Base-by-base conservation (phyloP, 169 alveolate species). In the Plasmodium gonderi region DNA sequence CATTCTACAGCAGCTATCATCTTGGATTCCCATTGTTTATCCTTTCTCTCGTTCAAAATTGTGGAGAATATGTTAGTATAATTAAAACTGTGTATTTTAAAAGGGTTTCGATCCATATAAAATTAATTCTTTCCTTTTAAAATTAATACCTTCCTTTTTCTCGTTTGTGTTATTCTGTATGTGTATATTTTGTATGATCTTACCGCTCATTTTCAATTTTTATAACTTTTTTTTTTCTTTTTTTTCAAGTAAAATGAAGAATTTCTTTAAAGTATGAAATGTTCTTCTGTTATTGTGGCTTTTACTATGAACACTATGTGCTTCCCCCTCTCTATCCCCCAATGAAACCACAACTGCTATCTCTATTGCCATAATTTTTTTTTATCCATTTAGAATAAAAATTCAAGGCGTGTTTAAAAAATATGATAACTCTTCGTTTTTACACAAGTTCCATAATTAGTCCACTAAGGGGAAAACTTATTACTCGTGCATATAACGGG, bases 61-160 rank as follows among this genome's bases (percentile, higher is more conserved):
- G 26, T 29, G 33, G 72, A 36, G 8, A 7, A 60, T 23, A 14
- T 2, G 0, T 12, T 23, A 11, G 72, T 36, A 23, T 60, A 60
- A 60, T 60, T 60, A 23, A 20, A 60, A n/a, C 72, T n/a, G 72
- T 60, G 72, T 60, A n/a, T 60, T 60, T 60, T 60, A 60, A 60
- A 60, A 20, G 40, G 38, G 26, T 60, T 60, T 23, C 40, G 72
- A 60, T 60, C 4, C 72, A 45, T 17, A 29, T 20, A 3, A 75
- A 75, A 38, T 75, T 75, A 38, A 38, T 75, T 75, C 29, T 75
- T 75, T 75, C 51, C n/a, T 75, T 75, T 36, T 40, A 75, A 40
- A 33, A 75, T 75, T 75, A 33, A 40, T 26, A 11, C 38, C 40
- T 26, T 78, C 38, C 38, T 72, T 20, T 45, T 36, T 45, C 26